phyloP scores from a whole-genome alignment of 345 rosid genomes.

The Corchorus capsularis region DNA sequence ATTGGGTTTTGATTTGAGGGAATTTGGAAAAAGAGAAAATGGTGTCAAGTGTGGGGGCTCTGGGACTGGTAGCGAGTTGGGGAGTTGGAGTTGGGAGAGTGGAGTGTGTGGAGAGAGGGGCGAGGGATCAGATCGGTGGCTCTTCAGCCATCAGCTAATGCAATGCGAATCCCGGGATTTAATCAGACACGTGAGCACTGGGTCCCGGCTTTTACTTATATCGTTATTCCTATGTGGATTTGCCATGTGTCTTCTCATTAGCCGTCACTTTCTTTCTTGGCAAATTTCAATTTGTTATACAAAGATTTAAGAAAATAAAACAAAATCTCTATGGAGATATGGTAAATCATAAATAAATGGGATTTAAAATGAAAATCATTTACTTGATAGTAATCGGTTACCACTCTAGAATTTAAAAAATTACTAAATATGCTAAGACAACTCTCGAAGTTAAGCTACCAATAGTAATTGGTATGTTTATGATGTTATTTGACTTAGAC shows the following conservation, averaged over 20 bases:
- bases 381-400: too few species aligned
- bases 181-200: slow-evolving; percentile 40
- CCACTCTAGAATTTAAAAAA: too few species aligned
- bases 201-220: slow-evolving; percentile 20
- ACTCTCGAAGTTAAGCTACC: too few species aligned
- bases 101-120: neutral
- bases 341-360: too few species aligned
- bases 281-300: too few species aligned
- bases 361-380: too few species aligned
- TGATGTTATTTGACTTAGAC: too few species aligned
- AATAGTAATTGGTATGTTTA: too few species aligned
- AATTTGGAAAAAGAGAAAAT: neutral
- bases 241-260: slow-evolving; percentile 24
- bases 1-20: neutral
- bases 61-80: neutral
- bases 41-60: neutral
- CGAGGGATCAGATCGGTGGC: slow-evolving; percentile 32
- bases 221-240: slow-evolving; percentile 15
- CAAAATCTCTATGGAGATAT: too few species aligned
- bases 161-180: slow-evolving; percentile 31
- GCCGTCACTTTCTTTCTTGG: neutral
- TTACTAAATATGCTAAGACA: too few species aligned
- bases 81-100: neutral
- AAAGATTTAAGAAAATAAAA: too few species aligned
- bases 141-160: slow-evolving; percentile 12